phyloP scores from a whole-genome alignment of 2,329 filamentous ascomycete species.

The Colletotrichum liaoningense region DNA sequence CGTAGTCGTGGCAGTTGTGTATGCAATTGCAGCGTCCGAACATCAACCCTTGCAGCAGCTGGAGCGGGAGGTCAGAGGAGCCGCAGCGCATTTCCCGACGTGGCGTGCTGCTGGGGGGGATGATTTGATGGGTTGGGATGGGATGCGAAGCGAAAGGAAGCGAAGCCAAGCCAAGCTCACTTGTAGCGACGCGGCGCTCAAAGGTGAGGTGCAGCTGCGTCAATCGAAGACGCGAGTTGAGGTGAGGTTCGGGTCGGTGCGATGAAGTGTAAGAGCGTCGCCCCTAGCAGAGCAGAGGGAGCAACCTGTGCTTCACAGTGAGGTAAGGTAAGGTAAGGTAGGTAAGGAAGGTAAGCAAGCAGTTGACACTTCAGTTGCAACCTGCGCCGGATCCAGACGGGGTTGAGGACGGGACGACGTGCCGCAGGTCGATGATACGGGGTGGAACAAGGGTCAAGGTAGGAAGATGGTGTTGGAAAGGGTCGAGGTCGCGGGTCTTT shows the following conservation, averaged over 20 bases:
- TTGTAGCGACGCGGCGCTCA: constrained; percentile 3
- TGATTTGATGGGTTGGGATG: constrained; percentile 25
- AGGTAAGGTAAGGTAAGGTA: no score
- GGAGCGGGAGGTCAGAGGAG: constrained; percentile 27
- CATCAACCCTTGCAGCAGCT: constrained; percentile 35
- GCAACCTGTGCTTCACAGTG: neutral
- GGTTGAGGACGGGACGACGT: constrained; percentile 35
- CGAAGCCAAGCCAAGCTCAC: neutral
- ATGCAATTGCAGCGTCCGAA: constrained; percentile 31
- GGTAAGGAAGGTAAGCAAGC: neutral
- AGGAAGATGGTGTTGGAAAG: constrained; percentile 29
- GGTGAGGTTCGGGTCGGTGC: constrained; percentile 14
- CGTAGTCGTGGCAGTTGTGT: constrained; percentile 20
- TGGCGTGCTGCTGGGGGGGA: constrained; percentile 29
- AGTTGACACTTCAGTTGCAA: neutral
- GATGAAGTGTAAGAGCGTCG: constrained; percentile 17
- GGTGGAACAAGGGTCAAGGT: constrained; percentile 35
- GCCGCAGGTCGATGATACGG: constrained; percentile 35
- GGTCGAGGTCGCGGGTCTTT: constrained; percentile 25
- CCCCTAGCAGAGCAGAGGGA: constrained; percentile 2
- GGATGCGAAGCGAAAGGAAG: constrained; percentile 23
- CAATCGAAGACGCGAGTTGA: constrained; percentile 33
- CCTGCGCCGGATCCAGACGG: constrained; percentile 32
- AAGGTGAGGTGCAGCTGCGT: constrained; percentile 15
- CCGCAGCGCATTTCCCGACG: constrained; percentile 35